Evolutionary conservation across 2,329 filamentous ascomycete species (phyloP).

Genomic region (Fusarium sp.): DNA sequence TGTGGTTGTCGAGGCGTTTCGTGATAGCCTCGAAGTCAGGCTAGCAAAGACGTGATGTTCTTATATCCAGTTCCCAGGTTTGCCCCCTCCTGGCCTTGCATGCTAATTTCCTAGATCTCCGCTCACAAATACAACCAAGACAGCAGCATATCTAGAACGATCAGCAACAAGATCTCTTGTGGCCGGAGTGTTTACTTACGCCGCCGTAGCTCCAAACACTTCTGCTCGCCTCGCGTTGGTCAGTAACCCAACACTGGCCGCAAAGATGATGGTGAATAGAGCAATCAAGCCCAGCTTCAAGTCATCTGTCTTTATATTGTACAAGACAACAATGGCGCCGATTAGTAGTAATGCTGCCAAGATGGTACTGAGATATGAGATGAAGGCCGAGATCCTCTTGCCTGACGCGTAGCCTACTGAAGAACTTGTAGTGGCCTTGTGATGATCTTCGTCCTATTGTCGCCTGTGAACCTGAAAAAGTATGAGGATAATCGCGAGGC

Average conservation of each 20-base stretch:
- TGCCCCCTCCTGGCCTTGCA: too few relatives aligned
- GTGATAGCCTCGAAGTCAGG: too few relatives aligned
- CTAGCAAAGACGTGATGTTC: too few relatives aligned
- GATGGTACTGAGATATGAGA: constrained; percentile 13
- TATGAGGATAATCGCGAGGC: accelerated
- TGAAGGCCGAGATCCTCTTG: constrained; percentile 8
- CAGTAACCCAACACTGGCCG: constrained; percentile 9
- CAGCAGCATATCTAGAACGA: neutral
- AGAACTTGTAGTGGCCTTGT: neutral
- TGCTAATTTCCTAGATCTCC: too few relatives aligned
- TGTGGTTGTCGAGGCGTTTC: neutral
- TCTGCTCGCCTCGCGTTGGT: constrained; percentile 14
- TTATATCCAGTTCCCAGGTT: too few relatives aligned
- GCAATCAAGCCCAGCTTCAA: constrained; percentile 14
- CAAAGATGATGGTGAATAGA: constrained; percentile 16
- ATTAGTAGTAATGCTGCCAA: constrained; percentile 13
- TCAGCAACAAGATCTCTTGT: neutral
- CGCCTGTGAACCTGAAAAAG: neutral
- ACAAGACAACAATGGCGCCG: constrained; percentile 17
- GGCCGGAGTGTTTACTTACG: neutral
- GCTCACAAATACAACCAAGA: constrained; percentile 8
- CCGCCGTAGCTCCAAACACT: constrained; percentile 14
- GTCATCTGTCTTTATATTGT: constrained; percentile 7
- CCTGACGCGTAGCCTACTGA: constrained; percentile 9
- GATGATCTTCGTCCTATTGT: neutral